Evolutionary conservation across 371 early-diverging fungal species (phyloP), one percentile per base, ranked within the genome.

Genomic region (Apophysomyces ossiformis): DNA sequence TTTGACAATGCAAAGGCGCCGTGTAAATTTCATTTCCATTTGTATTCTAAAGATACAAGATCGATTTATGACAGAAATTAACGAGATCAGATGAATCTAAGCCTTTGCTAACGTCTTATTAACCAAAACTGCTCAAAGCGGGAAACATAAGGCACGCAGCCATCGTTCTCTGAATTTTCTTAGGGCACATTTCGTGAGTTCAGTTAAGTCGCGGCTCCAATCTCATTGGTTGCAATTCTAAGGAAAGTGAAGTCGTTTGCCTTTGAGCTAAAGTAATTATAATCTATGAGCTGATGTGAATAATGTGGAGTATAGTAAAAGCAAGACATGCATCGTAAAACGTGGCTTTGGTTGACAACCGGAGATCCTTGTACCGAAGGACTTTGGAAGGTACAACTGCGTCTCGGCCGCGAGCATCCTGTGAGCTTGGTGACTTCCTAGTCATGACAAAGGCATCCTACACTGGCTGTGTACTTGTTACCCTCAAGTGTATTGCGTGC

Each of bases 361-460:
- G 45, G 12, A 21, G 21, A 21, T 12, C 45, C 45, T 45, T 45
- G 45, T 45, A 45, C 45, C 45, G 45, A 45, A 45, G 45, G 45
- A 45, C 45, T 2, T 45, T 45, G 45, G 13, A 45, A 45, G 50
- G 50, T 50, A 50, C 50, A 50, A 21, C 21, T 50, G 50, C 16
- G 50, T 50, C 50, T 50, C 50, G 50, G 21, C 50, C 50, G 7
- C 26, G 50, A 50, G 21, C 50, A 50, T 50, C 50, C 50, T 50
- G 50, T 50, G 50, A 50, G 50, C 50, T 50, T 50, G 50, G 50
- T 21, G 50, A 50, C 50, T 18, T 50, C 50, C 50, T 50, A 50
- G 50, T 50, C 21, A 50, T 50, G 50, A 50, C 50, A n/a, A 50
- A 50, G 50, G 50, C 50, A 50, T 50, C 50, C 50, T 50, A 50